A percentile compares a stretch with the other conserved stretches of the same genome.
phyloP scores from a whole-genome alignment of 148 eudicot genomes.

The Vaccinium myrtillus region DNA sequence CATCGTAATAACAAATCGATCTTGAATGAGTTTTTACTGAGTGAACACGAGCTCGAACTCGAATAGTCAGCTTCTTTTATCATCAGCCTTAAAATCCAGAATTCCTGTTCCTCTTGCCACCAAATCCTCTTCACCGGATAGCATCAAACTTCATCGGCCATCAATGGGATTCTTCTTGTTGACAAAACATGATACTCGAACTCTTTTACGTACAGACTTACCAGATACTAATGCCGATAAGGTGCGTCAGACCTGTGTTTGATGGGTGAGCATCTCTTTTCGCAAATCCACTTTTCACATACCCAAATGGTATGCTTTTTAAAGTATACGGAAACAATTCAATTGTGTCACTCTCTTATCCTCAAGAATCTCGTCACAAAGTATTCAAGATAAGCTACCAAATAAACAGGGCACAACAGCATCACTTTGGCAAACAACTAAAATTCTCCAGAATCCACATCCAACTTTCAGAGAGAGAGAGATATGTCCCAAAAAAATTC shows the following conservation, averaged over 20 bases:
- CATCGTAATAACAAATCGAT: not conserved
- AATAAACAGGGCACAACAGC: not conserved
- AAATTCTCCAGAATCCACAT: not conserved
- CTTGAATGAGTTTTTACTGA: not conserved
- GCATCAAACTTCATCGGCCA: not conserved
- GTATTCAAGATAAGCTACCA: not conserved
- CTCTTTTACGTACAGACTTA: not conserved
- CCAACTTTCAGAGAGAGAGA: not conserved
- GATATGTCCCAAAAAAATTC: not conserved
- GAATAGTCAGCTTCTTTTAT: not conserved
- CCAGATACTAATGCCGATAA: not conserved
- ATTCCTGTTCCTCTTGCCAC: not conserved
- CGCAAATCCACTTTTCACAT: not conserved
- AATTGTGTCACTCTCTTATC: conserved; percentile 1
- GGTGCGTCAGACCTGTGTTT: not conserved
- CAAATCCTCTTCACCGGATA: not conserved
- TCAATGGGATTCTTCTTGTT: not conserved
- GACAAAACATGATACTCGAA: not conserved
- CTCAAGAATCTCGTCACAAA: not conserved
- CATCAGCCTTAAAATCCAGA: not conserved
- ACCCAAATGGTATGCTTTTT: not conserved
- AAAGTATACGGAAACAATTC: not conserved
- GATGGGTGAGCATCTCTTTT: not conserved
- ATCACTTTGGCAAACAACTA: not conserved
- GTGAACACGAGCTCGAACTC: not conserved